Evolutionary conservation across 768 basidiomycete species (phyloP), one percentile per base, ranked within the genome.

Genomic region (Lactarius hengduanensis): DNA sequence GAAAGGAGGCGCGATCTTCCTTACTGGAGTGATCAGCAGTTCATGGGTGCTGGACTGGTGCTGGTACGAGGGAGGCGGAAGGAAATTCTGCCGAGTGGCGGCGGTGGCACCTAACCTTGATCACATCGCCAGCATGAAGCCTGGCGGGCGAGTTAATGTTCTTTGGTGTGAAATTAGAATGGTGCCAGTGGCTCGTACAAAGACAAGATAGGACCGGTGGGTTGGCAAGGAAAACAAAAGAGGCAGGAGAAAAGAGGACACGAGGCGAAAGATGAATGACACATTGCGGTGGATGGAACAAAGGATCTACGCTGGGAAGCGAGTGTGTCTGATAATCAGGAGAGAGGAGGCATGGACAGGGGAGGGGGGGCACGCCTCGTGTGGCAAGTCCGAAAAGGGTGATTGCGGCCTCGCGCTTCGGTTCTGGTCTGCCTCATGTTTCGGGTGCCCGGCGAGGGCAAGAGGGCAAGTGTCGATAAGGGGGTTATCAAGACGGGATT

Each of bases 371-470:
- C 2, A 3, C 8, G 62, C 66, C 66, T 63, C 66, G 54, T 67
- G 66, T 67, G 4, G 54, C 3, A 20, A 28, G 62, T 59, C 66
- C 28, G n/a, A 67, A 67, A 47, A 60, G 66, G 66, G 30, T 32
- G 43, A 36, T 54, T 67, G 66, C 62, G 66, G 62, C 62, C 54
- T 63, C 28, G 62, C 40, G 58, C 66, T 67, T 67, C 50, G 66
- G 62, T 63, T 63, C 62, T 59, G 58, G 28, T 45, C 22, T 15
- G 66, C 66, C 66, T 63, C 66, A 67, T 67, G 66, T 62, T 62
- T 66, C 58, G 45, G 65, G 62, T 63, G 62, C 62, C 66, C 53
- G 53, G 32, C 8, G 16, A 63, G 55, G 41, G 41, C 55, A 55
- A 55, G 13, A 7, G 38, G 53, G 38, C 10, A 41, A n/a, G 5